Percentiles rank a stretch among this genome's conserved stretches.
phyloP scores from a whole-genome alignment of 352 stramenopile genomes.

The Phytophthora tentaculata region DNA sequence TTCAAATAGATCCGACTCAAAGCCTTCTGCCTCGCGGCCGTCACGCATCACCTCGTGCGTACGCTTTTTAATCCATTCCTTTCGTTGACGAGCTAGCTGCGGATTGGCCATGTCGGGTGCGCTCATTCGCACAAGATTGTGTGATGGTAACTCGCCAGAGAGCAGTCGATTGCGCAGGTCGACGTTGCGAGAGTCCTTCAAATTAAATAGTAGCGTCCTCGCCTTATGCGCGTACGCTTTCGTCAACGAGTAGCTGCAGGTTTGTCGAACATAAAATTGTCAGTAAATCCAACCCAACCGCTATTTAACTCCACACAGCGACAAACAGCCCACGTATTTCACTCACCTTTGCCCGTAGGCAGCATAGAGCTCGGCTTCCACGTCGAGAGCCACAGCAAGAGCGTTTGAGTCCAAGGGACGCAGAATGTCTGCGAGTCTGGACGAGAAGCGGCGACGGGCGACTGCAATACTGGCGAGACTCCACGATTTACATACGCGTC shows the following conservation, averaged over 20 bases:
- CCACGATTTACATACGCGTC: slow-evolving; percentile 83
- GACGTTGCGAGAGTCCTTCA: slow-evolving; percentile 77
- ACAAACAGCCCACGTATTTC: not conserved
- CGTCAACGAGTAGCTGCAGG: slow-evolving; percentile 64
- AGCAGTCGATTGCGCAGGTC: slow-evolving; percentile 73
- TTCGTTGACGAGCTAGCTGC: slow-evolving; percentile 77
- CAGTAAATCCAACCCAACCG: not conserved
- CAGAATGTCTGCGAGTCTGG: slow-evolving; percentile 62
- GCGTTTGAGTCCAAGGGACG: slow-evolving; percentile 53
- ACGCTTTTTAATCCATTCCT: slow-evolving; percentile 88
- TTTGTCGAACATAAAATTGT: slow-evolving; percentile 4
- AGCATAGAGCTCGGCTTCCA: slow-evolving; percentile 66
- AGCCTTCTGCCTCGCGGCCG: slow-evolving; percentile 63
- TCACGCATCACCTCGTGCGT: slow-evolving; percentile 86
- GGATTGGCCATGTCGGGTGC: slow-evolving; percentile 87
- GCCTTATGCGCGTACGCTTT: slow-evolving; percentile 86
- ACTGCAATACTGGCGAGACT: slow-evolving; percentile 76
- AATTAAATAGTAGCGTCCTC: slow-evolving; percentile 83
- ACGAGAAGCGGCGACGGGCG: slow-evolving; percentile 65
- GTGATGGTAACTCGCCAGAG: slow-evolving; percentile 55
- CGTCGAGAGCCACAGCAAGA: slow-evolving; percentile 51
- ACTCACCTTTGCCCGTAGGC: slow-evolving; percentile 64
- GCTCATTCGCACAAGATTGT: slow-evolving; percentile 78
- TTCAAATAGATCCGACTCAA: slow-evolving; percentile 84
- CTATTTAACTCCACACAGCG: not conserved